Evolutionary conservation across 2,329 filamentous ascomycete species (phyloP).

Genomic region (Penicillium sp.): DNA sequence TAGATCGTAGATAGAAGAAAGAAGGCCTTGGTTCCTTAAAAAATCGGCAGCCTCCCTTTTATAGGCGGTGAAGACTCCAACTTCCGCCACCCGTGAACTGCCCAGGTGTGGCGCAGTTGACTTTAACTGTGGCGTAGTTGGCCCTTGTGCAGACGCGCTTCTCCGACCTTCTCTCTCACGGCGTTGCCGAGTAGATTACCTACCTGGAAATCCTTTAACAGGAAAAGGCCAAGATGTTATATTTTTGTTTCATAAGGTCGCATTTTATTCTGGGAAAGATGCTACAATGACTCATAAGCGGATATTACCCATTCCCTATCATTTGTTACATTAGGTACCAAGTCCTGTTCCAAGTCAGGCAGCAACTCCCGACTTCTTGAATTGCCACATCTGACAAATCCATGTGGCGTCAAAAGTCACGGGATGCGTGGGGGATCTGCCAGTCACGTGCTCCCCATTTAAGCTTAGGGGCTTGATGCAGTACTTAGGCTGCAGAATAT

Average conservation of each 20-base stretch:
- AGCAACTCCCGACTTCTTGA: not conserved
- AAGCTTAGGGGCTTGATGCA: not conserved
- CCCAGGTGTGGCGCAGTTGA: conserved; percentile 11
- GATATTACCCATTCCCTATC: not conserved
- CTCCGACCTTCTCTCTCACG: conserved; percentile 4
- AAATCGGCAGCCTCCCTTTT: conserved; percentile 5
- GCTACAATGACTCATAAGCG: not conserved
- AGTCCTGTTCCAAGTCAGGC: conserved; percentile 1
- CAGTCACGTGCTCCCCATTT: not conserved
- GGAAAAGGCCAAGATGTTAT: not conserved
- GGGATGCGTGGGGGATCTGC: not conserved
- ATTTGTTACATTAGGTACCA: not conserved
- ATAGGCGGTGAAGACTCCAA: conserved; percentile 1
- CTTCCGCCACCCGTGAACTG: conserved; percentile 7
- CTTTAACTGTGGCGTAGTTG: not conserved
- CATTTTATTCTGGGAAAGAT: not conserved
- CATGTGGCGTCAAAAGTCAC: conserved; percentile 3
- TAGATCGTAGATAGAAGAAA: not conserved
- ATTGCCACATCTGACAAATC: conserved; percentile 8
- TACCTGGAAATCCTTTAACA: not conserved
- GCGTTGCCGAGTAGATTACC: conserved; percentile 4
- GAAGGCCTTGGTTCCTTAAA: conserved; percentile 2
- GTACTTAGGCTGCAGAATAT: conserved; percentile 4
- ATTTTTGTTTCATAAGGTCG: not conserved
- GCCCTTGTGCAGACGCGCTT: not conserved